Percentiles rank a stretch among this genome's conserved stretches.
These are phyloP conservation scores for Diophrys sp. DNA, from an alignment of 73 alveolate genomes.

Conservation along the genomic window DNA sequence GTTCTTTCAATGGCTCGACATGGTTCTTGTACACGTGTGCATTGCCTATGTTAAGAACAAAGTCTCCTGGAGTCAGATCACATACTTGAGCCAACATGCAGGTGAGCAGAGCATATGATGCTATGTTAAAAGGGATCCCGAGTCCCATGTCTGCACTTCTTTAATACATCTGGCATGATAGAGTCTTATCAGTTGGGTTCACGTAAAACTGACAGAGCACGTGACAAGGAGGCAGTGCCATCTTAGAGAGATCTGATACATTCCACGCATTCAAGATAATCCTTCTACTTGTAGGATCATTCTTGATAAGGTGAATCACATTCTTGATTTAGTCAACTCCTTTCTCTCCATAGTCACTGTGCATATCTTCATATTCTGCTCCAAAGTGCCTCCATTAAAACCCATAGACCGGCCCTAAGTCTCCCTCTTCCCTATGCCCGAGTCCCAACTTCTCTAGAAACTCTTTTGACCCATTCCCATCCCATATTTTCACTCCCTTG, in stretches of 20 bases:
- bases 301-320: constrained; percentile 73
- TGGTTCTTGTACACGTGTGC: constrained; percentile 95
- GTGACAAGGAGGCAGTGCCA: constrained; percentile 99
- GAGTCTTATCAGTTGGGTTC: constrained; percentile 37
- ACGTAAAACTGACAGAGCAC: constrained; percentile 92
- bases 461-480: constrained; percentile 93
- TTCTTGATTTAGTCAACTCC: constrained; percentile 91
- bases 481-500: constrained; percentile 92
- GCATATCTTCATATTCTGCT: constrained; percentile 85
- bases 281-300: constrained; percentile 84
- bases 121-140: constrained; percentile 95
- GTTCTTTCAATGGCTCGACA: constrained; percentile 77
- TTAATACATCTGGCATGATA: constrained; percentile 76
- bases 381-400: constrained; percentile 98
- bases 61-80: constrained; percentile 73
- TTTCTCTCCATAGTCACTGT: constrained; percentile 74
- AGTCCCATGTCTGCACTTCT: constrained; percentile 92
- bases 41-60: constrained; percentile 90
- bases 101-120: constrained; percentile 88
- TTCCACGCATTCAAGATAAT: constrained; percentile 95
- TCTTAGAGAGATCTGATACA: constrained; percentile 77
- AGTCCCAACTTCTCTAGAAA: constrained; percentile 86
- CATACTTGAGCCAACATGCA: constrained; percentile 91
- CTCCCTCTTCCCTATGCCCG: constrained; percentile 83
- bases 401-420: constrained; percentile 95